Base-by-base conservation (phyloP, 106 monocot genomes). In the Apostasia shenzhenica region DNA sequence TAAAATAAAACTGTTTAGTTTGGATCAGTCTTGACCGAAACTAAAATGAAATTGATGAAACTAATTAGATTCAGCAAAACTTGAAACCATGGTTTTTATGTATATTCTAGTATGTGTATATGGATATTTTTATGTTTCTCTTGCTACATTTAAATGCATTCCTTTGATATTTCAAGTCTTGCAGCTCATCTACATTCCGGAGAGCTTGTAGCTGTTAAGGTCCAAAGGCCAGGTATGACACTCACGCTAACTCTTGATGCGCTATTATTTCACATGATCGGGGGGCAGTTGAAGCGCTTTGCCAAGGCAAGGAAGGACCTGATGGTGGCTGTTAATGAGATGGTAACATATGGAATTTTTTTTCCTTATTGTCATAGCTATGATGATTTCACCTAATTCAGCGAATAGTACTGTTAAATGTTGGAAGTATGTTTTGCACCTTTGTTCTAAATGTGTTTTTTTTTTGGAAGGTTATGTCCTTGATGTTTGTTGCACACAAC, bases 221-320 rank as follows among this genome's bases (percentile, higher is more conserved):
- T 97, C 10, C 95, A 97, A 70, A 86, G 92, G 56, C 97, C 97
- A 72, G 97, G 89, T 54, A 92, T 92, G 92, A 51, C 81, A 69
- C 73, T 84, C 41, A 79, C 68, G 57, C 78, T 97, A 67, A 97
- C 92, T 12, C 84, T 97, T 76, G 89, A 97, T 85, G 97, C 92
- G 14, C 75, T 92, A 57, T 63, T 92, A 67, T 97, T 97, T 79
- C 78, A 85, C 70, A 85, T 97, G 89, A 92, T 97, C 80, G 97
- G 97, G 59, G 92, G 97, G 8, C 89, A 97, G 49, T 56, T 97
- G 86, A 92, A 97, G 72, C 80, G 92, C 53, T 97, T 97, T 87
- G 86, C 97, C 41, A 97, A 89, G 57, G 97, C 97, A 79, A 79
- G 87, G 59, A 97, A 97, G 79, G 97, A 97, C 77, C 70, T 97